Evolutionary conservation across 352 stramenopile species (phyloP), one percentile per base, ranked within the genome.

Genomic region (Globisporangium paroecandrum): DNA sequence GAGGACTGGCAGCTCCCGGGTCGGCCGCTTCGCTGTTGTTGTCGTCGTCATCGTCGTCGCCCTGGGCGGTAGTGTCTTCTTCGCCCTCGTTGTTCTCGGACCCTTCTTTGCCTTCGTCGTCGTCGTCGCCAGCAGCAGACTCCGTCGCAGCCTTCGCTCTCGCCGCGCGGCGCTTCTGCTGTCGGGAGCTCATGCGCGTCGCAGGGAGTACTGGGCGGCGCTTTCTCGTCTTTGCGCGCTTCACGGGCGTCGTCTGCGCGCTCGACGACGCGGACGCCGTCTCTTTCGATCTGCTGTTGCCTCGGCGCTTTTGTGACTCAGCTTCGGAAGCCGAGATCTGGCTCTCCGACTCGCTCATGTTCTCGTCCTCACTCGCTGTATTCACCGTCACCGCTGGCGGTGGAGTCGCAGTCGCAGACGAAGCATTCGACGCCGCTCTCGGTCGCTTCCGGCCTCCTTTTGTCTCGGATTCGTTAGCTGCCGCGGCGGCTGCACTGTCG

Each of bases 161-260:
- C 0, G 24, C 73, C 0, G 79, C 79, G 10, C 82, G 72, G 8
- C 80, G 75, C 55, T 90, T 91, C 53, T 84, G 75, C 65, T 91
- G 83, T 25, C 85, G 82, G 20, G 85, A 93, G 54, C 85, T 93
- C 38, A 67, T 73, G 29, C 85, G 79, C 36, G 85, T 93, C 36
- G 85, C 83, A 4, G 73, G 79, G 1, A 83, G 53, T 13, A 83
- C 68, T 0, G 78, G 75, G 3, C 80, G 77, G 9, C 80, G 78
- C 54, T 81, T 85, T 3, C 83, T 76, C 15, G 78, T 76, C n/a
- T 60, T 61, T 56, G 70, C 47, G 2, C 74, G 74, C 58, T 84
- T 87, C n/a, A 59, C 64, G 9, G 34, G 67, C 46, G 27, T 75
- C 58, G 72, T 75, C 25, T 64, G 55, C 38, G 47, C 62, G 9